Conservation (phyloP, 192 early-diverging fungal genomes). For the Backusella mclennaniae region DNA sequence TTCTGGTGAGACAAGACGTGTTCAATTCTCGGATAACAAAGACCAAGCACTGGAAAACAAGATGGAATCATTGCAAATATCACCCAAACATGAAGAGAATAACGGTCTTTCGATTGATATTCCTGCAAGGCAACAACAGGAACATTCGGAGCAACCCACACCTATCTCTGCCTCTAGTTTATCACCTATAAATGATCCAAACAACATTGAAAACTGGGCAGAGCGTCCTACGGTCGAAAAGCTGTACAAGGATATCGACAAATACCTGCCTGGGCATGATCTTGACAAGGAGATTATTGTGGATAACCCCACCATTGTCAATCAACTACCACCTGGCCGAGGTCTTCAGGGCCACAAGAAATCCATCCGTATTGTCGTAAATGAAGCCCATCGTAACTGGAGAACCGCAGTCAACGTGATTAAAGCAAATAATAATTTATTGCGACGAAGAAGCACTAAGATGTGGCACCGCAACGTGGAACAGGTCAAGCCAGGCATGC, state of each 20-base stretch:
- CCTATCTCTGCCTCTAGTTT: background rate
- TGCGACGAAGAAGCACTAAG: slow-evolving; percentile 48
- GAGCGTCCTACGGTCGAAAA: slow-evolving; percentile 65
- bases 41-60: background rate
- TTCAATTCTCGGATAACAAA: background rate
- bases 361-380: slow-evolving; percentile 50
- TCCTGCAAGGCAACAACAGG: background rate
- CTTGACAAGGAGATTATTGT: slow-evolving; percentile 69
- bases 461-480: slow-evolving; percentile 51
- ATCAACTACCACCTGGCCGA: slow-evolving; percentile 17
- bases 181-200: background rate
- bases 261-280: slow-evolving; percentile 75
- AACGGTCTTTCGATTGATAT: background rate
- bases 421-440: slow-evolving; percentile 34
- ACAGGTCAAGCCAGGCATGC: slow-evolving; percentile 45
- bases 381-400: slow-evolving; percentile 45
- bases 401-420: slow-evolving; percentile 27
- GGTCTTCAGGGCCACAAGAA: slow-evolving; percentile 36
- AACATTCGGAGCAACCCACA: background rate
- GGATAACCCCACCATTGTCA: slow-evolving; percentile 19
- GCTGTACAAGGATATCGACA: slow-evolving; percentile 65
- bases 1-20: slow-evolving; percentile 4
- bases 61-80: background rate
- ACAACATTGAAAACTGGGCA: slow-evolving; percentile 42
- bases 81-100: background rate